These are phyloP conservation scores for Medicago ruthenica DNA, from an alignment of 306 rosid genomes.

Conservation along the genomic window DNA sequence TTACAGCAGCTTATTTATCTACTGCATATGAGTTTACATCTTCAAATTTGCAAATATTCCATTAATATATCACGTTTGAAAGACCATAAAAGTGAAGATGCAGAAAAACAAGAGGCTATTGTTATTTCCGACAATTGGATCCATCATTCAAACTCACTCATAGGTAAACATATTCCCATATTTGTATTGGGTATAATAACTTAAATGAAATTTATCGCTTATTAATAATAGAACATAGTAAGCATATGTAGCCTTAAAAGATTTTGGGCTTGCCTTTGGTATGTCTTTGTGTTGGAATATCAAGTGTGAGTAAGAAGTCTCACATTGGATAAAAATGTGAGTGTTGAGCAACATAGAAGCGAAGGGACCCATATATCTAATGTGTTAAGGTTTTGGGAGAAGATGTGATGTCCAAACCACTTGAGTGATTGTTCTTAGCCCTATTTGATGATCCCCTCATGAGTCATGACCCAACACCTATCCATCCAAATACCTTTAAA, in stretches of 20 bases:
- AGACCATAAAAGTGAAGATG: constrained; percentile 25
- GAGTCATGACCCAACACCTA: neutral
- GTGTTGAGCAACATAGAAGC: too few relatives aligned
- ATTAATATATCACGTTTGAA: constrained; percentile 15
- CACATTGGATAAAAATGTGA: too few relatives aligned
- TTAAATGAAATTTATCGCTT: constrained; percentile 1
- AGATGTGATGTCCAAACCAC: too few relatives aligned
- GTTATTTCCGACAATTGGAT: constrained; percentile 5
- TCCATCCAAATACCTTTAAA: constrained; percentile 21
- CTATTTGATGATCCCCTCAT: too few relatives aligned
- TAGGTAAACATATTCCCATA: constrained; percentile 30
- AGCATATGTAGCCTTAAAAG: constrained; percentile 6
- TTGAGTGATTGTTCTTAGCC: too few relatives aligned
- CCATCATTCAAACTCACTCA: constrained; percentile 28
- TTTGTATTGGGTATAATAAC: constrained; percentile 18
- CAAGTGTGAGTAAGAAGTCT: too few relatives aligned
- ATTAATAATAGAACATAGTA: constrained; percentile 3
- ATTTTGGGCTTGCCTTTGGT: constrained; percentile 17
- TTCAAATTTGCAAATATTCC: constrained; percentile 33
- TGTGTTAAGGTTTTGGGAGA: too few relatives aligned
- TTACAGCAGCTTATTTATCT: constrained; percentile 29
- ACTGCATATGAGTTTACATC: constrained; percentile 15
- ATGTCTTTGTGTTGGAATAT: neutral
- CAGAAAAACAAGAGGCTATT: constrained; percentile 7
- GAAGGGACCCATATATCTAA: too few relatives aligned